A percentile compares a stretch with the other conserved stretches of the same genome.
Conservation (phyloP, 257 asterid genomes). For the Penstemon barbatus region DNA sequence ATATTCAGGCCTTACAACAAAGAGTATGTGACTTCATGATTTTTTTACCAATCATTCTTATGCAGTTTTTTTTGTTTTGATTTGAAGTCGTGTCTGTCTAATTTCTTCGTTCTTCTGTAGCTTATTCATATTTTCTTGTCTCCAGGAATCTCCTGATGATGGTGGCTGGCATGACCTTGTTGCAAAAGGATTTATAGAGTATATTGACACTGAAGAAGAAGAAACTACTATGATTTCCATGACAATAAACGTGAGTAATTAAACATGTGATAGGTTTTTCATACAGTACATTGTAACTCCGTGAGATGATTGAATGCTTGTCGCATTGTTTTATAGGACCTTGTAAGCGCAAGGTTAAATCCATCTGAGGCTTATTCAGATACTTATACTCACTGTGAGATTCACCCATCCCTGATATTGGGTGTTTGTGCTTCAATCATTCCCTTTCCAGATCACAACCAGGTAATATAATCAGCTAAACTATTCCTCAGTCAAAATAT, state of each 20-base stretch:
- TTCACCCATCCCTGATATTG: slow-evolving; percentile 90
- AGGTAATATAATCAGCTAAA: slow-evolving; percentile 44
- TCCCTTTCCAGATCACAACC: slow-evolving; percentile 98
- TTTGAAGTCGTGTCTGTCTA: slow-evolving; percentile 10
- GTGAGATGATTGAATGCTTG: slow-evolving; percentile 31
- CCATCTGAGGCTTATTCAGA: slow-evolving; percentile 86
- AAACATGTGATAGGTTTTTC: slow-evolving; percentile 20
- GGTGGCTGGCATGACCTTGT: slow-evolving; percentile 95
- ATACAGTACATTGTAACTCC: background rate
- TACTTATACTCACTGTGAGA: slow-evolving; percentile 94
- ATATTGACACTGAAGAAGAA: slow-evolving; percentile 95
- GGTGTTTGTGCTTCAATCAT: slow-evolving; percentile 99
- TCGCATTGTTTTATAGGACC: slow-evolving; percentile 56
- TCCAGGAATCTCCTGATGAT: slow-evolving; percentile 87
- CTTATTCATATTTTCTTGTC: slow-evolving; percentile 19
- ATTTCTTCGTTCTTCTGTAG: slow-evolving; percentile 1
- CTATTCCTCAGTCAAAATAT: slow-evolving; percentile 16
- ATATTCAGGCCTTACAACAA: slow-evolving; percentile 81
- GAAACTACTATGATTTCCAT: slow-evolving; percentile 98
- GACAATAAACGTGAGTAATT: slow-evolving; percentile 78
- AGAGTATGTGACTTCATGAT: slow-evolving; percentile 51
- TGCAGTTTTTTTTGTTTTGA: background rate
- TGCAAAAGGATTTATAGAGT: slow-evolving; percentile 84
- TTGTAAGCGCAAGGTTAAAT: slow-evolving; percentile 63
- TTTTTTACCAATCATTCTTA: background rate